Conservation (phyloP, 345 rosid species). For the Pistacia atlantica region DNA sequence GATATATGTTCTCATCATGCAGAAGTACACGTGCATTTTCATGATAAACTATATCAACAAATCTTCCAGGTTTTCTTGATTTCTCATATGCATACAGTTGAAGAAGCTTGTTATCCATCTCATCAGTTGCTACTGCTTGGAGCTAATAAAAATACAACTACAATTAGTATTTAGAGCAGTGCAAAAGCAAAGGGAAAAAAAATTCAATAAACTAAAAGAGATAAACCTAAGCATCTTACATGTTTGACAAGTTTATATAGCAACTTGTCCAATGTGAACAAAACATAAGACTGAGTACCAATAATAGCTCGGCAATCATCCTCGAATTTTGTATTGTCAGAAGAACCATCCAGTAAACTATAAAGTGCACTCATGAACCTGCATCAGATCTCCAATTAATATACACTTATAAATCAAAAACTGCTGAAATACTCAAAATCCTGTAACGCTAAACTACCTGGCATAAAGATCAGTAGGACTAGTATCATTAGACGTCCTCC, state of each 20-base stretch:
- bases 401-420: slow-evolving; percentile 2
- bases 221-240: slow-evolving; percentile 39
- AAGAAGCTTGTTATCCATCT: slow-evolving; percentile 88
- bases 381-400: slow-evolving; percentile 25
- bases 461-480: slow-evolving; percentile 75
- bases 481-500: slow-evolving; percentile 79
- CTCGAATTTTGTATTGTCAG: slow-evolving; percentile 92
- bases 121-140: slow-evolving; percentile 81
- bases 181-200: slow-evolving; percentile 1
- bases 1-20: slow-evolving; percentile 86
- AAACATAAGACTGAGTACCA: slow-evolving; percentile 92
- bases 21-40: slow-evolving; percentile 86
- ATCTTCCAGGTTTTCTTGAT: slow-evolving; percentile 71
- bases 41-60: slow-evolving; percentile 69
- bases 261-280: slow-evolving; percentile 93
- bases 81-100: slow-evolving; percentile 83
- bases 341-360: slow-evolving; percentile 90
- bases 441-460: slow-evolving; percentile 51
- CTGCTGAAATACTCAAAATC: slow-evolving; percentile 2
- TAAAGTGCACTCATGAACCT: slow-evolving; percentile 93
- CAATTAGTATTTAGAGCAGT: slow-evolving; percentile 6
- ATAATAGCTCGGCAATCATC: slow-evolving; percentile 96
- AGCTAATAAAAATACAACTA: slow-evolving; percentile 49
- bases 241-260: slow-evolving; percentile 90
- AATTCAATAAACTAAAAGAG: slow-evolving; percentile 3